Percentiles rank a stretch among this genome's conserved stretches.
These are phyloP conservation scores for Geotrichum klebahnii DNA, from an alignment of 1,139 yeast genomes.

Conservation along the genomic window DNA sequence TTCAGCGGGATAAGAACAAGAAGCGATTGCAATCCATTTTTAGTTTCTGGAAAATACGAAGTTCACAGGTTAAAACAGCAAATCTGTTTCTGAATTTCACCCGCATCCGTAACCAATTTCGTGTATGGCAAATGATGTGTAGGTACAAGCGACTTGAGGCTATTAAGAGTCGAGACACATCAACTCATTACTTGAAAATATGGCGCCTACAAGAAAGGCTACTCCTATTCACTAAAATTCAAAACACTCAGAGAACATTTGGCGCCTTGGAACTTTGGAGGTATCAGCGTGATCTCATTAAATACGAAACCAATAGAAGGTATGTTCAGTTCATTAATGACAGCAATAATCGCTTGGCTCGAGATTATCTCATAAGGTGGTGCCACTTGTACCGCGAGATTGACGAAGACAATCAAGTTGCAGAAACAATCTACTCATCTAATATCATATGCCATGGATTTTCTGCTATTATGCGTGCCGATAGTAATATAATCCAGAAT, in stretches of 20 bases:
- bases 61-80: slow-evolving; percentile 24
- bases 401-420: slow-evolving; percentile 6
- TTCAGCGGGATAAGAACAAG: slow-evolving; percentile 1
- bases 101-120: slow-evolving; percentile 18
- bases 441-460: too few relatives aligned
- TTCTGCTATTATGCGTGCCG: too few relatives aligned
- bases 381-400: not conserved
- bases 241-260: slow-evolving; percentile 15
- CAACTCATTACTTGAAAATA: slow-evolving; percentile 18
- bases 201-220: slow-evolving; percentile 27
- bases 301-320: not conserved
- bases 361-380: slow-evolving; percentile 16
- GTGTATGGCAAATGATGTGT: slow-evolving; percentile 25
- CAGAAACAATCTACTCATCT: slow-evolving; percentile 13
- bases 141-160: slow-evolving; percentile 12
- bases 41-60: slow-evolving; percentile 24
- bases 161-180: slow-evolving; percentile 13
- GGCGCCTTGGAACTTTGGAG: slow-evolving; percentile 23
- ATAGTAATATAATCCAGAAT: too few relatives aligned
- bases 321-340: not conserved
- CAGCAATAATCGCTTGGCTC: not conserved
- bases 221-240: slow-evolving; percentile 21
- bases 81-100: slow-evolving; percentile 26
- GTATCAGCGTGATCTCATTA: slow-evolving; percentile 8
- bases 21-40: slow-evolving; percentile 13